phyloP scores from a whole-genome alignment of 305 asterid species.

The Fraxinus albicans region DNA sequence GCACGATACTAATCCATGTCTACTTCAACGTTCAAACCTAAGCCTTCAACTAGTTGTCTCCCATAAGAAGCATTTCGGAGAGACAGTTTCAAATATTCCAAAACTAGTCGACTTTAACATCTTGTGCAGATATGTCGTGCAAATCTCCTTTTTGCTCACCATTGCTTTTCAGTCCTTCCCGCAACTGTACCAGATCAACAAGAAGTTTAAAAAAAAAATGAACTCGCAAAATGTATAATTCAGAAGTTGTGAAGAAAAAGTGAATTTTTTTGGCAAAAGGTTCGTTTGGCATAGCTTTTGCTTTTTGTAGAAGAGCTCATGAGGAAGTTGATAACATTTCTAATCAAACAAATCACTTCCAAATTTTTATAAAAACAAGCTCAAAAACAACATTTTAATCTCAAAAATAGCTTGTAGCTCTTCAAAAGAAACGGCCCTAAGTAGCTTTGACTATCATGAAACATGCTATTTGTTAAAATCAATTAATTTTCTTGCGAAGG shows the following conservation, averaged over 20 bases:
- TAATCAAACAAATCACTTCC: neutral
- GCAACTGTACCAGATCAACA: constrained; percentile 43
- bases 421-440: neutral
- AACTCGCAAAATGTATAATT: neutral
- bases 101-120: constrained; percentile 49
- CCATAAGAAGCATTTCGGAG: constrained; percentile 6
- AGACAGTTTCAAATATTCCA: constrained; percentile 14
- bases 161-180: constrained; percentile 48
- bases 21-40: constrained; percentile 22
- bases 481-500: neutral
- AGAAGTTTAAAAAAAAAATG: neutral
- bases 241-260: neutral
- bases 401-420: neutral
- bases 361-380: too few species aligned
- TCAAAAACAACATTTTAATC: neutral
- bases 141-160: constrained; percentile 33
- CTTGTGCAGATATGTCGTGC: constrained; percentile 29
- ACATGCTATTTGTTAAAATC: neutral
- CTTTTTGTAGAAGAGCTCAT: neutral
- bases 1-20: constrained; percentile 21
- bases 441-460: neutral
- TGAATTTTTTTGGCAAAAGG: neutral
- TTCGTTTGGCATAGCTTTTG: neutral
- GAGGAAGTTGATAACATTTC: neutral
- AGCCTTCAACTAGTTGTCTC: constrained; percentile 17